Evolutionary conservation across 2,329 filamentous ascomycete genomes (phyloP).

Genomic region (Laburnicola sp.): DNA sequence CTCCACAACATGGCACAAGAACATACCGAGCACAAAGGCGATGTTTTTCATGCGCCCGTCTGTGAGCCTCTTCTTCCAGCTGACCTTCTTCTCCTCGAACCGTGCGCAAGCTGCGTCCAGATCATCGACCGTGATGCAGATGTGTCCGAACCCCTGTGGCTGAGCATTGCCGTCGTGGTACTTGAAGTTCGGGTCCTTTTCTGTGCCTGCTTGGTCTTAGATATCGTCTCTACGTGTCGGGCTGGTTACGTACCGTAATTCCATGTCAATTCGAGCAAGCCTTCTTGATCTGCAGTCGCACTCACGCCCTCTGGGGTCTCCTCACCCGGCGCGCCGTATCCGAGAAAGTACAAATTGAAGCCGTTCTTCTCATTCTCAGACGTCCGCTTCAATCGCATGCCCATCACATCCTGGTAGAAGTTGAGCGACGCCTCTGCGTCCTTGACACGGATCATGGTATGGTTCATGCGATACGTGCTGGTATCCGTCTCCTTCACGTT

Average conservation of each 20-base stretch:
- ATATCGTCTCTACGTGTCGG: too few species aligned
- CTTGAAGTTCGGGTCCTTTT: conserved; percentile 79
- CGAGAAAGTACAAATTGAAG: conserved; percentile 94
- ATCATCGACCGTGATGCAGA: conserved; percentile 85
- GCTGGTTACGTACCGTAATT: conserved; percentile 54
- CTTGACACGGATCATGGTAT: conserved; percentile 95
- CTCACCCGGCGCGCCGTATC: conserved; percentile 61
- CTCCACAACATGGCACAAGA: background rate
- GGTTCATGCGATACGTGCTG: conserved; percentile 76
- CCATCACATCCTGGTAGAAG: conserved; percentile 73
- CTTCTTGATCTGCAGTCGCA: conserved; percentile 70
- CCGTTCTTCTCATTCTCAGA: conserved; percentile 68
- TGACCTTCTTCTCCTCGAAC: conserved; percentile 78
- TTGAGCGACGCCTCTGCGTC: conserved; percentile 52
- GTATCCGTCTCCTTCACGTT: conserved; percentile 72
- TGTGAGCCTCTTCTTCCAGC: conserved; percentile 94
- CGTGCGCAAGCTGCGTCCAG: conserved; percentile 83
- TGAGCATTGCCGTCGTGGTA: conserved; percentile 93
- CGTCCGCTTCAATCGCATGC: conserved; percentile 81
- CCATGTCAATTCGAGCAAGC: conserved; percentile 88
- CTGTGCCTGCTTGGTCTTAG: conserved; percentile 55
- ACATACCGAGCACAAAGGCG: conserved; percentile 75
- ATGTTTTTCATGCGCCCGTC: conserved; percentile 92
- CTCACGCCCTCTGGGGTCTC: conserved; percentile 60
- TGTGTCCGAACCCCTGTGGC: conserved; percentile 92